Conservation (phyloP, 164 flowering plant genomes). For the Cinnamomum micranthum region DNA sequence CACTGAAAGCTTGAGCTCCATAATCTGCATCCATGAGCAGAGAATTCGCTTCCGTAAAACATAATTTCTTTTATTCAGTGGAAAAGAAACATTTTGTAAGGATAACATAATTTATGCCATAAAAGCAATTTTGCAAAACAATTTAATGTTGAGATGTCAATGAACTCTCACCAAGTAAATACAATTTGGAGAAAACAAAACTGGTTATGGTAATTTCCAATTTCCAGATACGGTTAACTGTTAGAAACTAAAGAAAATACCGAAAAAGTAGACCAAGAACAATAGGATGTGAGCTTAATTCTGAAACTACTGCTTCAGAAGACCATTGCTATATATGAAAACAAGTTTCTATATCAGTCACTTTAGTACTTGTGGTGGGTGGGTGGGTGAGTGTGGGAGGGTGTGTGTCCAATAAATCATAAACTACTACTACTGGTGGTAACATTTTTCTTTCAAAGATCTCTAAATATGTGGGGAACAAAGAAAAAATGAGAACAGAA, state of each 20-base stretch:
- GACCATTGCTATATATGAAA: too few relatives aligned
- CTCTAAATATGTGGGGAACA: background rate
- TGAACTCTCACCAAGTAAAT: background rate
- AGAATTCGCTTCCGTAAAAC: background rate
- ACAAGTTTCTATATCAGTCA: too few relatives aligned
- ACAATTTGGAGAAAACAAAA: background rate
- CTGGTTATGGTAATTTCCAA: background rate
- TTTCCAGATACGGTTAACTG: background rate
- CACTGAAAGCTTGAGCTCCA: slow-evolving; percentile 71
- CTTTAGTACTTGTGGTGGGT: too few relatives aligned
- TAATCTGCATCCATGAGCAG: slow-evolving; percentile 34
- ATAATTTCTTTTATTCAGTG: too few relatives aligned
- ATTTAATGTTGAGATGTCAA: background rate
- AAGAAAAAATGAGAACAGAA: too few relatives aligned
- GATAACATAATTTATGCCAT: too few relatives aligned
- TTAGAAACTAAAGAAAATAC: background rate
- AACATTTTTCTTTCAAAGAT: background rate
- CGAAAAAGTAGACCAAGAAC: background rate
- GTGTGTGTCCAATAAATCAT: background rate
- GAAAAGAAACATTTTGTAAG: too few relatives aligned
- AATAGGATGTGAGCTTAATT: too few relatives aligned
- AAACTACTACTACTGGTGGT: background rate
- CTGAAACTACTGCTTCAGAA: too few relatives aligned
- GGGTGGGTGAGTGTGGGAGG: too few relatives aligned
- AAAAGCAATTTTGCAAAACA: background rate